Evolutionary conservation across 305 asterid species (phyloP), one percentile per base, ranked within the genome.

Genomic region (Fraxinus albicans): DNA sequence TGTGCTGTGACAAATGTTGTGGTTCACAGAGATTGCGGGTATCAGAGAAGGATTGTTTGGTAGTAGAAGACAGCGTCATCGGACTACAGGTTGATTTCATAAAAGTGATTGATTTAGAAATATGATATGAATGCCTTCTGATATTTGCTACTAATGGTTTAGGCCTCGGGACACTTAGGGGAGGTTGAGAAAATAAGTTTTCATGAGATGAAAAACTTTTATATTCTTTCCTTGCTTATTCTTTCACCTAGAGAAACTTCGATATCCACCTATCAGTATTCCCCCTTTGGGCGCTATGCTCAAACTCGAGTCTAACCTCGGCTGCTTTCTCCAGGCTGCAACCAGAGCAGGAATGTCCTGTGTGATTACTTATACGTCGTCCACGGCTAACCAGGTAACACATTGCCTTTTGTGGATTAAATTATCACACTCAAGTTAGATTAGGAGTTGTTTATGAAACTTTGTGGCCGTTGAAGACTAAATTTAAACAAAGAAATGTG

Each of bases 41-140:
- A 50, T 91, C 93, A 8, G 91, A 81, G 84, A 88, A 70, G 84
- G 91, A 92, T 82, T 96, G 98, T 88, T 78, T 94, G 88, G 99
- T 96, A 33, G 93, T 96, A 77, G 99, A 96, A 88, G 98, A 96
- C 81, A 94, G 99, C 82, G 95, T 96, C 87, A 96, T 96, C 78
- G 99, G 99, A 33, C 92, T 96, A 63, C 97, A 93, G 98, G 99
- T 96, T 90, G 60, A 25, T 83, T 77, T 77, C 47, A 10, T 63
- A 29, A 79, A 78, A 65, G 65, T 27, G 77, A 17, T 63, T 74
- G 75, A 31, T 70, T 83, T 47, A 23, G 63, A 23, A 10, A 76
- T 23, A 50, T 47, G 25, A 9, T 8, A 65, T 65, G 5, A 65
- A 65, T 65, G 73, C 73, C 12, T 19, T 63, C 72, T 21, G 13